These are phyloP conservation scores for Coprinellus aureogranulatus DNA, from an alignment of 768 basidiomycete genomes.

Conservation along the genomic window DNA sequence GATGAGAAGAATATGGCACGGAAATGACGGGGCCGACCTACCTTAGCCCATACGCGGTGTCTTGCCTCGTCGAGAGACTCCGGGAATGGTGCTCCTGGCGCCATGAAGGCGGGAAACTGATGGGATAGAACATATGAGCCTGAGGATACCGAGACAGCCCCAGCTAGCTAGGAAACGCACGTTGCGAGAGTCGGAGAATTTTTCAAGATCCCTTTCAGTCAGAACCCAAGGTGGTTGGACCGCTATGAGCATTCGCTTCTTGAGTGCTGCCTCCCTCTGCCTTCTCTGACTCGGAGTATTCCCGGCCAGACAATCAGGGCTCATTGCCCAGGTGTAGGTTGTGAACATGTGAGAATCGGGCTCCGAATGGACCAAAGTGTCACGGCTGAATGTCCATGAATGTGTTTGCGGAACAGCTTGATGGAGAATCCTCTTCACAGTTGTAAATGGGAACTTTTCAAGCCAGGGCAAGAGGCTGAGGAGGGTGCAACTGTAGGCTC, in stretches of 20 bases:
- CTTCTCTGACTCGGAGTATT: conserved; percentile 5
- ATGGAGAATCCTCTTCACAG: conserved; percentile 46
- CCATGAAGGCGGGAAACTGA: conserved; percentile 42
- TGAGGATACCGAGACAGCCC: too few relatives aligned
- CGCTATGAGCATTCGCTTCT: conserved; percentile 46
- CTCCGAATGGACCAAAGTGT: conserved; percentile 8
- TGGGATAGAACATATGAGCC: too few relatives aligned
- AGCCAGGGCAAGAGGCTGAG: conserved; percentile 4
- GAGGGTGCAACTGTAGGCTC: too few relatives aligned
- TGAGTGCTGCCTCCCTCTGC: conserved; percentile 23
- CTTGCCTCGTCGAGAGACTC: conserved; percentile 34
- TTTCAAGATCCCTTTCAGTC: conserved; percentile 49
- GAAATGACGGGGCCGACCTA: conserved; percentile 12
- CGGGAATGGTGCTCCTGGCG: conserved; percentile 32
- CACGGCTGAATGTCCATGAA: conserved; percentile 40
- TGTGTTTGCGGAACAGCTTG: conserved; percentile 40
- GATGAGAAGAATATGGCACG: neutral
- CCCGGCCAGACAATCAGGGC: neutral
- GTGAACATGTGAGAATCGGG: conserved; percentile 40
- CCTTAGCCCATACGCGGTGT: conserved; percentile 63
- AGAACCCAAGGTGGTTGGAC: conserved; percentile 63
- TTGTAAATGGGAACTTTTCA: conserved; percentile 47
- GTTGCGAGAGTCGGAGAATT: conserved; percentile 37
- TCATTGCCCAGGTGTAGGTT: conserved; percentile 43
- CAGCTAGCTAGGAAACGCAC: too few relatives aligned